Conservation (phyloP, 305 asterid species). For the Solanum hybrid region DNA sequence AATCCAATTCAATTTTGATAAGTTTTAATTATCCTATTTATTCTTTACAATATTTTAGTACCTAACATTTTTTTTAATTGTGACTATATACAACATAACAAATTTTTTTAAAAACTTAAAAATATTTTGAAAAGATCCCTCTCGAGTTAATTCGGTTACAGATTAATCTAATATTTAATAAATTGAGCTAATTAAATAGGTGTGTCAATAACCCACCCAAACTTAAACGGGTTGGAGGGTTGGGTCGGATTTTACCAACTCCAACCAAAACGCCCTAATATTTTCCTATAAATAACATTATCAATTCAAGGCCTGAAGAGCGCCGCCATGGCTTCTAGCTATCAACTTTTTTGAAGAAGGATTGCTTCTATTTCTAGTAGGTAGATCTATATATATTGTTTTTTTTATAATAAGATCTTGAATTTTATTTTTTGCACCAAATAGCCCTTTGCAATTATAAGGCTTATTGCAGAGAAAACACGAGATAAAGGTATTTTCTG, state of each 20-base stretch:
- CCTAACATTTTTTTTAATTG: too few species aligned
- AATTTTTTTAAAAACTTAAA: too few species aligned
- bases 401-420: background rate
- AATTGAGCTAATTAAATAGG: too few species aligned
- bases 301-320: background rate
- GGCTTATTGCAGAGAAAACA: conserved; percentile 32
- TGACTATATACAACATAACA: background rate
- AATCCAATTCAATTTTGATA: too few species aligned
- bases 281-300: background rate
- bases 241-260: background rate
- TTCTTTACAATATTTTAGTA: background rate
- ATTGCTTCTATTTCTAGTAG: background rate
- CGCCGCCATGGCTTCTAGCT: background rate
- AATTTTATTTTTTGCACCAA: conserved; percentile 21
- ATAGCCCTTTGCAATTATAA: conserved; percentile 39
- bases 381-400: background rate
- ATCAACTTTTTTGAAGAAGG: background rate
- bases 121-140: background rate
- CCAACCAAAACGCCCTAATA: background rate
- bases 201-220: background rate
- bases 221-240: background rate
- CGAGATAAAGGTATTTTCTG: conserved; percentile 41
- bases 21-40: too few species aligned
- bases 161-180: too few species aligned
- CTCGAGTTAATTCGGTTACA: background rate